These are phyloP conservation scores for Penicillium cinerascens DNA, from an alignment of 495 filamentous ascomycete genomes.

Conservation along the genomic window DNA sequence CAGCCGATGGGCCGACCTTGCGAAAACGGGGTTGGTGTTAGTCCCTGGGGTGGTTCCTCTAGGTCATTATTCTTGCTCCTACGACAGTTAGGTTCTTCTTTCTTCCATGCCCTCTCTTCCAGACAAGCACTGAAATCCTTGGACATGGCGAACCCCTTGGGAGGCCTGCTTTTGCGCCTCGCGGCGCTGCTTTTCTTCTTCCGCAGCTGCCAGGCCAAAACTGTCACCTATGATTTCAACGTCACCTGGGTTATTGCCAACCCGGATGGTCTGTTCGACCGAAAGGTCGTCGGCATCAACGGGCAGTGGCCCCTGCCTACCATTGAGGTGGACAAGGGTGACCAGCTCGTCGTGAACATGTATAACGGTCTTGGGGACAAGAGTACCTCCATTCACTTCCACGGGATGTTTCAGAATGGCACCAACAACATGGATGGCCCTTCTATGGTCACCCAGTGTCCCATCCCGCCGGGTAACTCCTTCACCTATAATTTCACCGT, in stretches of 20 bases:
- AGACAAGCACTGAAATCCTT: background rate
- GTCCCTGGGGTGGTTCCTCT: background rate
- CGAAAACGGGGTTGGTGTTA: background rate
- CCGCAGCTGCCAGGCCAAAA: constrained; percentile 45
- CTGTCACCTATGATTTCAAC: constrained; percentile 73
- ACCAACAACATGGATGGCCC: constrained; percentile 75
- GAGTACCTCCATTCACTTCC: constrained; percentile 70
- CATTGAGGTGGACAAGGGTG: constrained; percentile 67
- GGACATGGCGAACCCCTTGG: constrained; percentile 14
- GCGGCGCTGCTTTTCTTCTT: constrained; percentile 8
- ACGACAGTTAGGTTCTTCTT: background rate
- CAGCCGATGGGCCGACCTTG: background rate
- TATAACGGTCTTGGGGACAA: constrained; percentile 71
- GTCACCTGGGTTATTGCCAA: constrained; percentile 77
- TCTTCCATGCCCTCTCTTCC: background rate
- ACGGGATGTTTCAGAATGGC: constrained; percentile 71
- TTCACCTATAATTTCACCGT: constrained; percentile 79
- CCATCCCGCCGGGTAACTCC: constrained; percentile 57
- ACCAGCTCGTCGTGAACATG: constrained; percentile 67
- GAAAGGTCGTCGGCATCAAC: constrained; percentile 77
- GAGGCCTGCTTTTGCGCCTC: constrained; percentile 8
- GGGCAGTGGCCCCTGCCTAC: constrained; percentile 71
- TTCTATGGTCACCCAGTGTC: constrained; percentile 64
- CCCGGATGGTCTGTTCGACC: constrained; percentile 65
- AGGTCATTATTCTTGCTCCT: background rate